These are phyloP conservation scores for Teratosphaeria pseudoeucalypti DNA, from an alignment of 2,329 filamentous ascomycete genomes.

Conservation along the genomic window DNA sequence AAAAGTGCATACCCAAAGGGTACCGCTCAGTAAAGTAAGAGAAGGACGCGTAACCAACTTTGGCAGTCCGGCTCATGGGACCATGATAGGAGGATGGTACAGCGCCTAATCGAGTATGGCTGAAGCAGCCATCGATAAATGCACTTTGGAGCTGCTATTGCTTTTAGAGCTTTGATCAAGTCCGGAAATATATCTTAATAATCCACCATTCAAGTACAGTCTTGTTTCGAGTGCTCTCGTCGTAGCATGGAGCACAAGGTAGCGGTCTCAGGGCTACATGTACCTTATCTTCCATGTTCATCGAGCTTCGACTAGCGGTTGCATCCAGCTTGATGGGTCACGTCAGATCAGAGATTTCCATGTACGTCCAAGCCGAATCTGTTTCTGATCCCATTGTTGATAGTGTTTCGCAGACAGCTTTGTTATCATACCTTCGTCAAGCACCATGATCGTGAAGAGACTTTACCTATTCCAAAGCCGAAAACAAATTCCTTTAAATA, in stretches of 20 bases:
- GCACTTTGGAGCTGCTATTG: neutral
- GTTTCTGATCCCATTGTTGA: neutral
- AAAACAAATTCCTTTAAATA: neutral
- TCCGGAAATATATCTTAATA: neutral
- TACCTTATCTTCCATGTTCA: neutral
- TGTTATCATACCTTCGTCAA: neutral
- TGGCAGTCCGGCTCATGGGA: neutral
- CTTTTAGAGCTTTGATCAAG: neutral
- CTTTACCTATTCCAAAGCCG: neutral
- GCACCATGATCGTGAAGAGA: neutral
- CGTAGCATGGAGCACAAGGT: neutral
- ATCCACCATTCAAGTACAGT: neutral
- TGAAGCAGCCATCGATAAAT: neutral
- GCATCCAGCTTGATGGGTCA: neutral
- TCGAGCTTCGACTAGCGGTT: neutral
- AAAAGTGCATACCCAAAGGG: no score
- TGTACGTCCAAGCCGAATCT: neutral
- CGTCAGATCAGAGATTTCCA: neutral
- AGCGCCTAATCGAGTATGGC: neutral
- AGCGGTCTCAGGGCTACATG: neutral
- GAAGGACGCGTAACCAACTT: no score
- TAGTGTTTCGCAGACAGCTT: neutral
- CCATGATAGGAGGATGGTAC: neutral
- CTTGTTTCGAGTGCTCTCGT: neutral
- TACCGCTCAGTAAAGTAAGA: no score